phyloP scores from a whole-genome alignment of 2,329 filamentous ascomycete species.

The Tolypocladium album region DNA sequence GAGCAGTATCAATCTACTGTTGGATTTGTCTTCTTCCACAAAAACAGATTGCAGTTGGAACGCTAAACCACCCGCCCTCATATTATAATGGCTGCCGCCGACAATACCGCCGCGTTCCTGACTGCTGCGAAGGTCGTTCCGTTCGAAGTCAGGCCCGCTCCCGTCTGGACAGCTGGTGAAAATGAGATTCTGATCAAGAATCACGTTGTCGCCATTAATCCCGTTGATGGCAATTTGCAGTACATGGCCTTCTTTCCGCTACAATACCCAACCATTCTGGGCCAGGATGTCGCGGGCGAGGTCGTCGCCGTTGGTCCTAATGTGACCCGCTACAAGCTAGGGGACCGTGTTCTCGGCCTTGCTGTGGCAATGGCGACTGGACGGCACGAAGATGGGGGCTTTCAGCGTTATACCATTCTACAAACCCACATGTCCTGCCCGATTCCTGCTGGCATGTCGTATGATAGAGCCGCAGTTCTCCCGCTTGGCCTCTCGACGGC shows the following conservation, averaged over 20 bases:
- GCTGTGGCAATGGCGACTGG: constrained; percentile 20
- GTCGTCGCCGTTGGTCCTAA: constrained; percentile 17
- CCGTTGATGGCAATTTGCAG: constrained; percentile 15
- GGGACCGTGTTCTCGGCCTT: constrained; percentile 11
- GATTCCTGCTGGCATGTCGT: constrained; percentile 10
- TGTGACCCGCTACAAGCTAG: constrained; percentile 9
- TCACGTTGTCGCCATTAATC: constrained; percentile 20
- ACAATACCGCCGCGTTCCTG: not conserved
- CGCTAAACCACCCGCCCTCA: not conserved
- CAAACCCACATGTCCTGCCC: constrained; percentile 5
- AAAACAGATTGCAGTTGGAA: not conserved
- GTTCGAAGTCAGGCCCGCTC: not conserved
- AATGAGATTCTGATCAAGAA: constrained; percentile 16
- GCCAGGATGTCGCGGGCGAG: constrained; percentile 19
- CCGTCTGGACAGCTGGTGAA: not conserved
- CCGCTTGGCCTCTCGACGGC: constrained; percentile 11
- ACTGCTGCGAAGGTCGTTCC: not conserved
- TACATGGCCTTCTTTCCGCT: constrained; percentile 8
- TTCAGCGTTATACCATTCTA: constrained; percentile 9
- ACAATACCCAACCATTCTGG: constrained; percentile 19
- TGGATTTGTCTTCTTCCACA: too few species aligned
- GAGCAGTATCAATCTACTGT: not conserved
- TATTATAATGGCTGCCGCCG: not conserved
- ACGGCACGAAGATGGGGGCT: constrained; percentile 8
- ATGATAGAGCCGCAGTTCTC: constrained; percentile 10